These are phyloP conservation scores for Pterothamnion heteromorphum DNA, from an alignment of 31 red algal genomes.

Conservation along the genomic window DNA sequence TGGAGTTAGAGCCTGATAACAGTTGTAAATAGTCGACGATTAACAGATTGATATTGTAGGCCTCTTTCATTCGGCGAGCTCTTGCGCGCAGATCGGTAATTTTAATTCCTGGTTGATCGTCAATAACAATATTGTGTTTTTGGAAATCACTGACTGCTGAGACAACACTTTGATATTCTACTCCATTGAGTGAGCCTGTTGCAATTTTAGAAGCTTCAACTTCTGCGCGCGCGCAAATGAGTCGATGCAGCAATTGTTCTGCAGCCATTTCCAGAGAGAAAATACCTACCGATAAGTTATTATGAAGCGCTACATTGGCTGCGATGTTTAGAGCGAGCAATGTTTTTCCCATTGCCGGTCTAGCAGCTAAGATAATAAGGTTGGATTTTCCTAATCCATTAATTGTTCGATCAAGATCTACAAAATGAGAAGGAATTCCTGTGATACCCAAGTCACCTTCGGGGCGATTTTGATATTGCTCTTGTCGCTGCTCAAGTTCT, in stretches of 20 bases:
- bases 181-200: neutral
- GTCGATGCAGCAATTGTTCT: neutral
- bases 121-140: conserved; percentile 41
- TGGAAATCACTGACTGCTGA: neutral
- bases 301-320: neutral
- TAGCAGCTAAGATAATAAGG: neutral
- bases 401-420: neutral
- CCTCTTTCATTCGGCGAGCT: conserved; percentile 13
- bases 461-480: too few species aligned
- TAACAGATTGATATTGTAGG: neutral
- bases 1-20: neutral
- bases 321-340: neutral
- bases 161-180: neutral
- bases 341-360: neutral
- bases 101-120: neutral
- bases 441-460: too few species aligned
- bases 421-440: too few species aligned
- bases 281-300: neutral
- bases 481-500: too few species aligned
- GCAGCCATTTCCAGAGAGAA: conserved; percentile 34
- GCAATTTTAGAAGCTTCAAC: neutral
- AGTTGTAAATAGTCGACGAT: conserved; percentile 41
- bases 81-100: conserved; percentile 23
- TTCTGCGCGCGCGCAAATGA: neutral
- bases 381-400: neutral